A percentile compares a stretch with the other conserved stretches of the same genome.
Conservation (phyloP, 805 yeast species). For the Metschnikowia matae region DNA sequence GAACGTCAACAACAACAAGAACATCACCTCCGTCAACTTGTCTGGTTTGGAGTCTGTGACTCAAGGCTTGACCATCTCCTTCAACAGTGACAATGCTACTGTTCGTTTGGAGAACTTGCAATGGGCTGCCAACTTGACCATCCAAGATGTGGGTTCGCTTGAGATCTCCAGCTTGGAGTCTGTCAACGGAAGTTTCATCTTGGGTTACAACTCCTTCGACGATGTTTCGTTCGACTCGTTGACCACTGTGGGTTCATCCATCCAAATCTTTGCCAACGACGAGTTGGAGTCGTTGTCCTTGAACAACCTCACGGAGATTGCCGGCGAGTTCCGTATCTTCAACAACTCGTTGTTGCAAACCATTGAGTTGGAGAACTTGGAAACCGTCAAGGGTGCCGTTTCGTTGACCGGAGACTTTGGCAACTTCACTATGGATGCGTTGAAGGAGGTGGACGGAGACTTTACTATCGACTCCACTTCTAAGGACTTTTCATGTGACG, state of each 20-base stretch:
- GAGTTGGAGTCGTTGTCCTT: conserved; percentile 32
- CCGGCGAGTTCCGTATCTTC: conserved; percentile 39
- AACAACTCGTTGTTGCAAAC: conserved; percentile 39
- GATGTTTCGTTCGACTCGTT: conserved; percentile 27
- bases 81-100: conserved; percentile 33
- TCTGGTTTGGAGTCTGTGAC: conserved; percentile 29
- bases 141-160: conserved; percentile 37
- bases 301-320: conserved; percentile 29
- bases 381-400: conserved; percentile 39
- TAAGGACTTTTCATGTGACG: conserved; percentile 36
- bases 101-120: conserved; percentile 30
- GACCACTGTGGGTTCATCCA: conserved; percentile 35
- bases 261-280: conserved; percentile 41
- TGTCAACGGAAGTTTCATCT: conserved; percentile 38
- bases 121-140: conserved; percentile 43
- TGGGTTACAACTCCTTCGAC: conserved; percentile 40
- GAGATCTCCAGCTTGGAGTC: conserved; percentile 30
- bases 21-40: conserved; percentile 34
- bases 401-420: conserved; percentile 34
- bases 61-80: conserved; percentile 35
- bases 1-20: conserved; percentile 42
- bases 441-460: conserved; percentile 40
- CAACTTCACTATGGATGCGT: conserved; percentile 36
- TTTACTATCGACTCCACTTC: conserved; percentile 32
- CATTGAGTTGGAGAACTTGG: conserved; percentile 26